Conservation (phyloP, 1,284 basidiomycete species). For the Apiotrichum montevideense region DNA sequence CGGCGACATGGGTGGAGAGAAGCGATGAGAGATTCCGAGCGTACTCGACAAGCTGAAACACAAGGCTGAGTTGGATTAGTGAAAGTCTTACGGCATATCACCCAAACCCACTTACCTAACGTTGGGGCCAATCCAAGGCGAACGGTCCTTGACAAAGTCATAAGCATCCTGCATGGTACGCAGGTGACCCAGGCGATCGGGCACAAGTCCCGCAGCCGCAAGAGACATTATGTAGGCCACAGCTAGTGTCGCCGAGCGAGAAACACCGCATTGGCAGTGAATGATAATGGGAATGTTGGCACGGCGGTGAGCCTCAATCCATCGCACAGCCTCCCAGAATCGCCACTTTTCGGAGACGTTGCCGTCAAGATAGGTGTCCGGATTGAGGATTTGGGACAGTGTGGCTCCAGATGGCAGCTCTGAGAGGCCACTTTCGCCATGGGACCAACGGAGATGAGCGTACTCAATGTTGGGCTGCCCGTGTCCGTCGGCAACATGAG, state of each 20-base stretch:
- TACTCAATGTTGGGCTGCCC: slow-evolving; percentile 72
- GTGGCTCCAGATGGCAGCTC: slow-evolving; percentile 38
- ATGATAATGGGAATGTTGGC: slow-evolving; percentile 74
- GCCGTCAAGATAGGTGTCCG: background rate
- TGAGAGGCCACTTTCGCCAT: slow-evolving; percentile 84
- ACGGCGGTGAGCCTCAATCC: slow-evolving; percentile 68
- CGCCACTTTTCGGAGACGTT: slow-evolving; percentile 45
- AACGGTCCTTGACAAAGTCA: slow-evolving; percentile 80
- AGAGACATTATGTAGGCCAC: slow-evolving; percentile 95
- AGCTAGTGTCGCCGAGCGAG: slow-evolving; percentile 83
- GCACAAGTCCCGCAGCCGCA: slow-evolving; percentile 64
- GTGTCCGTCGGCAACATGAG: slow-evolving; percentile 39
- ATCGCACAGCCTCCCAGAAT: slow-evolving; percentile 71
- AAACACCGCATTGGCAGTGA: slow-evolving; percentile 95
- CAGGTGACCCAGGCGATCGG: slow-evolving; percentile 64
- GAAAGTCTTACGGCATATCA: background rate
- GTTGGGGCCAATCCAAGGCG: slow-evolving; percentile 84
- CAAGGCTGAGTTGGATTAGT: slow-evolving; percentile 58
- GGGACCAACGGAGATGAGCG: slow-evolving; percentile 89
- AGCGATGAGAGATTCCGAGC: slow-evolving; percentile 67
- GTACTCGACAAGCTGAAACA: slow-evolving; percentile 93
- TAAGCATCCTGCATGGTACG: slow-evolving; percentile 85
- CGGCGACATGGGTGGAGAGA: slow-evolving; percentile 49
- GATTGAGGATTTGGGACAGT: slow-evolving; percentile 20
- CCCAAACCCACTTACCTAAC: slow-evolving; percentile 67